Percentiles rank a stretch among this genome's conserved stretches.
Evolutionary conservation across 108 stramenopile genomes (phyloP).

Genomic region (Cyclostephanos invisitatus): DNA sequence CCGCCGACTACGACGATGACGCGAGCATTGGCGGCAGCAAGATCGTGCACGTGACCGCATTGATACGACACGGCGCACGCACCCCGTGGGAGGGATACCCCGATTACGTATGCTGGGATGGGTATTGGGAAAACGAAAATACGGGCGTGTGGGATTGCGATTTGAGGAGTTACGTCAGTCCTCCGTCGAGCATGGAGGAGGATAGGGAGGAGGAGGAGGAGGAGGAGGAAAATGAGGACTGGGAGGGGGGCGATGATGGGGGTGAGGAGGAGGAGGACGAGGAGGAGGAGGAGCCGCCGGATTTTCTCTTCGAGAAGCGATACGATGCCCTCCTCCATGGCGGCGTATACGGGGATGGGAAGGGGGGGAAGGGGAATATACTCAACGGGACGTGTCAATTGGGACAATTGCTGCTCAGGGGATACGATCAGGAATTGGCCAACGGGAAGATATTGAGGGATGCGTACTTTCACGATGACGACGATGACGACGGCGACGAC

Average conservation of each 20-base stretch:
- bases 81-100: conserved; percentile 57
- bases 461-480: conserved; percentile 69
- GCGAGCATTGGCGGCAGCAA: no score
- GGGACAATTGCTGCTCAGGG: conserved; percentile 80
- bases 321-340: conserved; percentile 60
- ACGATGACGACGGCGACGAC: conserved; percentile 29
- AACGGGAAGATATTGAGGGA: conserved; percentile 75
- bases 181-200: conserved; percentile 33
- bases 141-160: conserved; percentile 75
- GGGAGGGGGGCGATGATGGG: no score
- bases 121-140: conserved; percentile 53
- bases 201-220: no score
- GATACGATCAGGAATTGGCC: conserved; percentile 77
- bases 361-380: conserved; percentile 39
- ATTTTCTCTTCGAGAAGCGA: conserved; percentile 71
- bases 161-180: conserved; percentile 58
- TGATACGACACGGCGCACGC: conserved; percentile 82
- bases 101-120: conserved; percentile 60
- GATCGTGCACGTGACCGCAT: conserved; percentile 72
- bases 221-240: no score
- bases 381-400: conserved; percentile 87
- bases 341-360: conserved; percentile 13
- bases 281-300: conserved; percentile 27
- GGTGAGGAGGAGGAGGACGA: no score
- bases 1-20: no score